phyloP scores from a whole-genome alignment of 371 early-diverging fungal genomes.

The Capniomyces stellatus region DNA sequence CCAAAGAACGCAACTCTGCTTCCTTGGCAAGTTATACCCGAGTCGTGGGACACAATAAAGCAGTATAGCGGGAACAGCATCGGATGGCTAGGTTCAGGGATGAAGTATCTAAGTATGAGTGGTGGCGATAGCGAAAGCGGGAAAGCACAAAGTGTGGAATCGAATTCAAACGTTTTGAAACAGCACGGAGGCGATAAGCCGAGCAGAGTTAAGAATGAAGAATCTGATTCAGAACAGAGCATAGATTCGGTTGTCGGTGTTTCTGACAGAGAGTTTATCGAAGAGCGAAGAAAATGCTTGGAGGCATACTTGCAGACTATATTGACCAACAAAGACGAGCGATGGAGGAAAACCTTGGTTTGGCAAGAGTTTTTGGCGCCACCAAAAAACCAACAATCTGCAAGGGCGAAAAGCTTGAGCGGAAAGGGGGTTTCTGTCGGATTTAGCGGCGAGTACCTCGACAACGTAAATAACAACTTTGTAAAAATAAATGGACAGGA shows the following conservation, averaged over 20 bases:
- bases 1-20: constrained; percentile 32
- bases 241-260: neutral
- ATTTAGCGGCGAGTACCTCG: constrained; percentile 10
- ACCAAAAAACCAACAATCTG: constrained; percentile 14
- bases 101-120: neutral
- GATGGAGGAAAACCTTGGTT: constrained; percentile 50
- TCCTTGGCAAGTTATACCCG: neutral
- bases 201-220: too few species aligned
- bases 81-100: neutral
- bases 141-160: neutral
- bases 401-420: constrained; percentile 19
- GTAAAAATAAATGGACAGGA: constrained; percentile 39
- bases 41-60: neutral
- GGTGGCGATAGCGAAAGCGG: neutral
- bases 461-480: constrained; percentile 5
- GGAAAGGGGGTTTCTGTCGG: constrained; percentile 2
- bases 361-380: constrained; percentile 54
- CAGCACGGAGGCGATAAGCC: too few species aligned
- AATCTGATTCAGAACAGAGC: too few species aligned
- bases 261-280: constrained; percentile 42
- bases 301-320: constrained; percentile 64
- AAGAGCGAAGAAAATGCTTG: constrained; percentile 55
- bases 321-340: constrained; percentile 45
- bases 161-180: neutral
- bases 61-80: neutral